Evolutionary conservation across 176 grass and related monocot species (phyloP).

Genomic region (Tuctoria greenei): DNA sequence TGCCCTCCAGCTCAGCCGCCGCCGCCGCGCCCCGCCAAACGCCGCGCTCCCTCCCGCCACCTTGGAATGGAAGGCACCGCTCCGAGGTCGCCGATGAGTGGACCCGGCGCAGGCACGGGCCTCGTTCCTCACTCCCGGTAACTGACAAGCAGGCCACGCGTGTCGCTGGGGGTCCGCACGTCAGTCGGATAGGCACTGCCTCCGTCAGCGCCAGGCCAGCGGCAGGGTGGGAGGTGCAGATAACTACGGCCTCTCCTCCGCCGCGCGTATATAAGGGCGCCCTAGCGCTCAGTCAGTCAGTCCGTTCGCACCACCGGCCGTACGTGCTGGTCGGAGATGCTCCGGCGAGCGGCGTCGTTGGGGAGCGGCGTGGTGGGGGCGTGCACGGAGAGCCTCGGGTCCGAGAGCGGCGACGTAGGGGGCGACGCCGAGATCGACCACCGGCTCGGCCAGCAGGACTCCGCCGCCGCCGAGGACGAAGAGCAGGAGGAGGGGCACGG

Average conservation of each 20-base stretch:
- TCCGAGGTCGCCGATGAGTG: background rate
- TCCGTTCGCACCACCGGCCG: background rate
- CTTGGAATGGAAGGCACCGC: background rate
- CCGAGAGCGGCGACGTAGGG: slow-evolving; percentile 66
- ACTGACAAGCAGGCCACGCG: background rate
- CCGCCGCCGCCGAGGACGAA: background rate
- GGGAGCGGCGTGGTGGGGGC: slow-evolving; percentile 14
- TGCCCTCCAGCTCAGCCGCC: background rate
- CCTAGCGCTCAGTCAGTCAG: background rate
- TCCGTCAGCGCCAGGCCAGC: background rate
- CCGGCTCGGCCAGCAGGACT: background rate
- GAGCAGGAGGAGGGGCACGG: background rate
- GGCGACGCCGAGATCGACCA: slow-evolving; percentile 44
- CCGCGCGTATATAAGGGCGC: slow-evolving; percentile 20
- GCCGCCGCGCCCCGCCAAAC: background rate
- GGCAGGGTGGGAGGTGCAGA: background rate
- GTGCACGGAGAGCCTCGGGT: slow-evolving; percentile 79
- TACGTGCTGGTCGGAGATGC: background rate
- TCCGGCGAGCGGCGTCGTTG: background rate
- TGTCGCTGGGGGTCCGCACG: background rate
- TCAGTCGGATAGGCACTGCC: slow-evolving; percentile 6
- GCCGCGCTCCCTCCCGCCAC: background rate
- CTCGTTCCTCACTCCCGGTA: background rate
- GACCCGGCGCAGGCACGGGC: no score
- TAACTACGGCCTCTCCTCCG: background rate